Evolutionary conservation across 768 basidiomycete species (phyloP).

Genomic region (Cantharellus anzutake): DNA sequence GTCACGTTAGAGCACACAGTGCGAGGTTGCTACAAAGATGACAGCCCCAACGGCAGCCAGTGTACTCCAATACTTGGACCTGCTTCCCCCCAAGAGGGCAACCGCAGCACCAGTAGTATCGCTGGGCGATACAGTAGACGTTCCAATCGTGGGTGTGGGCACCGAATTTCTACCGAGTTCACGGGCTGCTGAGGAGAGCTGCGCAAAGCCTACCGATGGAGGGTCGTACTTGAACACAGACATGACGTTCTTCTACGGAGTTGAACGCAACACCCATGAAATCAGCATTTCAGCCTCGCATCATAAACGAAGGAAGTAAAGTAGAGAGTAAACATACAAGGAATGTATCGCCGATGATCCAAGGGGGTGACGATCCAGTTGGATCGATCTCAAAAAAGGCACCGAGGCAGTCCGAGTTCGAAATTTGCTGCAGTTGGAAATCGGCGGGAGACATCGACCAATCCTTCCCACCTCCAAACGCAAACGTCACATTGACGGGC

Average conservation of each 20-base stretch:
- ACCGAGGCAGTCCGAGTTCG: conserved; percentile 39
- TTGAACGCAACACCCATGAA: no score
- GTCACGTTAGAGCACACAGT: no score
- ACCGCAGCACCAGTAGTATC: no score
- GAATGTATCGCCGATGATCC: conserved; percentile 89
- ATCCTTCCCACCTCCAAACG: conserved; percentile 45
- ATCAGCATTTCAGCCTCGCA: no score
- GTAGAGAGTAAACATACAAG: conserved; percentile 17
- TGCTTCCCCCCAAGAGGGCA: no score
- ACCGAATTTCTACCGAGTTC: background rate
- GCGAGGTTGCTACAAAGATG: no score
- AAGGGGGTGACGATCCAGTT: conserved; percentile 27
- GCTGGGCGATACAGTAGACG: no score
- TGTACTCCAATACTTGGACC: no score
- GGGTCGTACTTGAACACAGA: conserved; percentile 71
- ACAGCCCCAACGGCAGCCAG: no score
- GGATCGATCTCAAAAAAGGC: conserved; percentile 58
- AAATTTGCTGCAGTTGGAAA: conserved; percentile 47
- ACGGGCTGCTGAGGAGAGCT: conserved; percentile 34
- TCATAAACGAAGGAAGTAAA: no score
- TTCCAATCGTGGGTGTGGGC: background rate
- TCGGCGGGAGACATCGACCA: conserved; percentile 69
- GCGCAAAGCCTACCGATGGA: conserved; percentile 68
- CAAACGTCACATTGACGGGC: conserved; percentile 39
- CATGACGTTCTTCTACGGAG: conserved; percentile 63